These are phyloP conservation scores for Mycena indigotica DNA, from an alignment of 768 basidiomycete genomes.

Conservation along the genomic window DNA sequence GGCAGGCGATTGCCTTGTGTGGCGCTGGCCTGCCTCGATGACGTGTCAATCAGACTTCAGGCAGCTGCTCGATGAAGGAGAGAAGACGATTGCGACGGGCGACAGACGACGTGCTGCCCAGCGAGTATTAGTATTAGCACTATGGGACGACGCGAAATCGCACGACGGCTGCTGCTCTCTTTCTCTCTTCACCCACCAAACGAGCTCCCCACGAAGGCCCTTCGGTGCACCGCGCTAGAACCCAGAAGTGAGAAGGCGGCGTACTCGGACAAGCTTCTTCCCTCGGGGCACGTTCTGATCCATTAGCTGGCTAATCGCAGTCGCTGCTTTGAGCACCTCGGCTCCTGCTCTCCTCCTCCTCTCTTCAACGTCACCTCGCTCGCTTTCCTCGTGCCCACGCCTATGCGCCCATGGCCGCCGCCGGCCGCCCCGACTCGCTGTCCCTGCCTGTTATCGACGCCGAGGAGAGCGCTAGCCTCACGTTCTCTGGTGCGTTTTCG, in stretches of 20 bases:
- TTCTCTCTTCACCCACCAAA: neutral
- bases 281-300: neutral
- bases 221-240: neutral
- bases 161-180: too few relatives aligned
- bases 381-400: neutral
- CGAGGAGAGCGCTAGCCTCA: conserved; percentile 21
- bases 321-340: neutral
- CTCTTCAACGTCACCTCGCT: neutral
- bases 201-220: neutral
- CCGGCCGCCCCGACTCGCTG: neutral
- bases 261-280: neutral
- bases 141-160: neutral
- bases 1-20: neutral
- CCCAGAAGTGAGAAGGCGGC: too few relatives aligned
- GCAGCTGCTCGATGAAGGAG: too few relatives aligned
- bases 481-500: conserved; percentile 22
- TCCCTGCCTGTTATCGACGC: conserved; percentile 14
- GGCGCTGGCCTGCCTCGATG: too few relatives aligned
- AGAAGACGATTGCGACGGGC: neutral
- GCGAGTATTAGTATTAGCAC: neutral
- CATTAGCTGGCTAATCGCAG: neutral
- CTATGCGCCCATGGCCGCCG: conserved; percentile 1
- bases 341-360: neutral
- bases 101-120: neutral
- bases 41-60: too few relatives aligned